Conservation (phyloP, 2,329 filamentous ascomycete genomes). For the Trichoderma sp. region DNA sequence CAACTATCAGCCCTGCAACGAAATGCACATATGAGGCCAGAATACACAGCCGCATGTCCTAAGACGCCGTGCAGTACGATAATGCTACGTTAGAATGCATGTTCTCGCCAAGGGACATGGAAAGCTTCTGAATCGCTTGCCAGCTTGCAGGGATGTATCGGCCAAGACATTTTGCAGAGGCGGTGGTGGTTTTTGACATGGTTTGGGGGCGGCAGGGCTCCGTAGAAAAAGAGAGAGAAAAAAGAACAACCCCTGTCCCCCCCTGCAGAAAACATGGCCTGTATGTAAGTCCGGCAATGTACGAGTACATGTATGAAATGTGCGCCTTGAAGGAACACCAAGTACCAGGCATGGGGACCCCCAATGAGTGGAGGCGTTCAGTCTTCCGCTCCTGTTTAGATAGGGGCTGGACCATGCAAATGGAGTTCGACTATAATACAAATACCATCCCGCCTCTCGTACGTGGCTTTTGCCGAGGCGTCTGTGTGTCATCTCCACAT, state of each 20-base stretch:
- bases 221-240: neutral
- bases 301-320: neutral
- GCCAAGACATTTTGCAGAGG: neutral
- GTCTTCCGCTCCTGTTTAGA: neutral
- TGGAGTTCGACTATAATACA: neutral
- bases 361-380: neutral
- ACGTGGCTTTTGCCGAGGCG: neutral
- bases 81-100: neutral
- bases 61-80: neutral
- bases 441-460: neutral
- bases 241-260: neutral
- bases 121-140: neutral
- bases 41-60: neutral
- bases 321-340: neutral
- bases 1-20: neutral
- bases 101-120: neutral
- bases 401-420: constrained; percentile 1
- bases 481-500: constrained; percentile 5
- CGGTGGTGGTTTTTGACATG: neutral
- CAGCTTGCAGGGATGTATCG: neutral
- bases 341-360: neutral
- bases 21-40: neutral
- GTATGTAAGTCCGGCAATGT: neutral
- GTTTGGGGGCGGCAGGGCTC: neutral
- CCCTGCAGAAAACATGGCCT: neutral